phyloP scores from a whole-genome alignment of 2,329 filamentous ascomycete genomes.

The Neonectria ditissima region DNA sequence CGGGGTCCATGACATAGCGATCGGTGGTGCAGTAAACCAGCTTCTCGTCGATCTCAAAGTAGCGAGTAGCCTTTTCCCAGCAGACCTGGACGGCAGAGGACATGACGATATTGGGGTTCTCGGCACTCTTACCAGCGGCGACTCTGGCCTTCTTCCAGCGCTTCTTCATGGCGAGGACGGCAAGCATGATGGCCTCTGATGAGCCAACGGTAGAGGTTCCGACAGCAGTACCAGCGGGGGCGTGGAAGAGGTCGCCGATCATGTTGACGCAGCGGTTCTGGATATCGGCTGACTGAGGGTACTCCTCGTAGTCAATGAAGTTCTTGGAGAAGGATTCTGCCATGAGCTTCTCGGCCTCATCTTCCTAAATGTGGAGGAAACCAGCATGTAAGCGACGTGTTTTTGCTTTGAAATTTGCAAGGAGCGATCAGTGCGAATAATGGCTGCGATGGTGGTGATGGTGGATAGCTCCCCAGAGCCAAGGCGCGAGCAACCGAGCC shows the following conservation, averaged over 20 bases:
- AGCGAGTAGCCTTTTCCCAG: conserved; percentile 92
- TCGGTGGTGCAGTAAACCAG: conserved; percentile 74
- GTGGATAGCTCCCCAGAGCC: conserved; percentile 15
- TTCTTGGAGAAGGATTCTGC: conserved; percentile 92
- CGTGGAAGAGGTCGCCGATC: conserved; percentile 91
- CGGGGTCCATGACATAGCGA: conserved; percentile 73
- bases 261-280: conserved; percentile 93
- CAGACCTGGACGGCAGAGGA: conserved; percentile 95
- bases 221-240: conserved; percentile 77
- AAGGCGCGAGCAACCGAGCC: conserved; percentile 8
- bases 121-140: conserved; percentile 83
- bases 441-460: neutral
- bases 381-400: conserved; percentile 28
- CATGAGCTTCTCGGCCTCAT: conserved; percentile 97
- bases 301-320: conserved; percentile 92
- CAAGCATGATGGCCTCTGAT: conserved; percentile 89
- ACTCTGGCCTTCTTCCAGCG: conserved; percentile 88
- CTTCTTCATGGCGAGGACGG: conserved; percentile 92
- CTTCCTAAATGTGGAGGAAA: conserved; percentile 69
- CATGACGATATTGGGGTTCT: conserved; percentile 94
- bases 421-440: too few species aligned
- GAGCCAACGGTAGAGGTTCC: conserved; percentile 91
- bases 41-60: conserved; percentile 94
- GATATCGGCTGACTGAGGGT: conserved; percentile 83
- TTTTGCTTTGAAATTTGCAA: neutral